Percentiles rank a stretch among this genome's conserved stretches.
These are phyloP conservation scores for Solanum etuberosum DNA, from an alignment of 257 asterid species.

Conservation along the genomic window DNA sequence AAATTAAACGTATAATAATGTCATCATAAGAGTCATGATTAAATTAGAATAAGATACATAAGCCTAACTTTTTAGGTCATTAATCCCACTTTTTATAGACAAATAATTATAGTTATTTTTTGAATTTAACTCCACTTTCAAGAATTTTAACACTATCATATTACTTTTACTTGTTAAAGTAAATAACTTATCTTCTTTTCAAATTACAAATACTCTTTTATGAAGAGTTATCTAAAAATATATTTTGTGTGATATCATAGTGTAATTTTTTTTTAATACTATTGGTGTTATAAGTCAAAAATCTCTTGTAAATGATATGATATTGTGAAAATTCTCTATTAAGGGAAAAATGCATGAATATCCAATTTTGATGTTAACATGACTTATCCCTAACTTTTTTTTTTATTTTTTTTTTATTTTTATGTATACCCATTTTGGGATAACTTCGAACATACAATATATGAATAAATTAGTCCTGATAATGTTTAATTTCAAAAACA, in stretches of 20 bases:
- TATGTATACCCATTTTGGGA: neutral
- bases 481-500: too few relatives aligned
- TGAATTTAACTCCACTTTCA: neutral
- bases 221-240: too few relatives aligned
- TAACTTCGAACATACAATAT: too few relatives aligned
- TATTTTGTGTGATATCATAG: neutral
- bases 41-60: too few relatives aligned
- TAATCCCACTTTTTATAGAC: neutral
- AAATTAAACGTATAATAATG: too few relatives aligned
- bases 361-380: neutral
- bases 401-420: too few relatives aligned
- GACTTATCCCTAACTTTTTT: neutral
- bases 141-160: too few relatives aligned
- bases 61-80: neutral
- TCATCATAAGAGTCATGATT: neutral
- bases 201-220: too few relatives aligned
- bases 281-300: neutral
- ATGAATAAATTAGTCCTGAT: too few relatives aligned
- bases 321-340: neutral
- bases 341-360: neutral
- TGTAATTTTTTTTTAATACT: neutral
- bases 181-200: too few relatives aligned
- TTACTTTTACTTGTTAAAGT: too few relatives aligned
- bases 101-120: neutral
- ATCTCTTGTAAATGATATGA: neutral